phyloP scores from a whole-genome alignment of 805 yeast species.

The Wickerhamomyces chambardii region DNA sequence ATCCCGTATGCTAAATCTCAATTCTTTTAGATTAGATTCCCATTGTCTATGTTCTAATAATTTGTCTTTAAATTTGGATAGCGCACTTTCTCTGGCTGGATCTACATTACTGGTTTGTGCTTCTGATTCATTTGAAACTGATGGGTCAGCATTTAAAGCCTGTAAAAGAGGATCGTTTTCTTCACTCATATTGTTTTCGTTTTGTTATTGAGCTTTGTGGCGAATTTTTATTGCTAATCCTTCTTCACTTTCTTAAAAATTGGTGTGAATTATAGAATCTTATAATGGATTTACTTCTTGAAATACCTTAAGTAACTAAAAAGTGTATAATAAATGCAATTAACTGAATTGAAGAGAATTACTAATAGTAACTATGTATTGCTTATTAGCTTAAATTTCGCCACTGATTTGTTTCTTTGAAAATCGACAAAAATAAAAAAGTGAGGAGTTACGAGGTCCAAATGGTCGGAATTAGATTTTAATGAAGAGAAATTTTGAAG shows the following conservation, averaged over 20 bases:
- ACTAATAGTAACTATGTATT: too few species aligned
- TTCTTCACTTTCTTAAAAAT: too few species aligned
- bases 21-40: constrained; percentile 83
- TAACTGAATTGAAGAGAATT: too few species aligned
- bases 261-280: neutral
- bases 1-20: constrained; percentile 76
- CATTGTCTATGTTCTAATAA: constrained; percentile 89
- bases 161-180: constrained; percentile 74
- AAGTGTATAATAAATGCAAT: too few species aligned
- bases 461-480: too few species aligned
- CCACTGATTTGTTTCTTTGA: too few species aligned
- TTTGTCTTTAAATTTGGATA: constrained; percentile 73
- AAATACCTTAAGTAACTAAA: too few species aligned
- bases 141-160: constrained; percentile 32
- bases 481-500: too few species aligned
- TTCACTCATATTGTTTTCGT: constrained; percentile 48
- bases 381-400: too few species aligned
- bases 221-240: neutral
- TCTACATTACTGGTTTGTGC: constrained; percentile 28
- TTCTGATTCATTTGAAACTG: constrained; percentile 7
- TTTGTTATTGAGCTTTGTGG: neutral
- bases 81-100: constrained; percentile 69
- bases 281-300: too few species aligned
- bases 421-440: too few species aligned
- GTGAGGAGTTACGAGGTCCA: too few species aligned